These are phyloP conservation scores for Trichoderma harzianum DNA, from an alignment of 2,329 filamentous ascomycete genomes.

Conservation along the genomic window DNA sequence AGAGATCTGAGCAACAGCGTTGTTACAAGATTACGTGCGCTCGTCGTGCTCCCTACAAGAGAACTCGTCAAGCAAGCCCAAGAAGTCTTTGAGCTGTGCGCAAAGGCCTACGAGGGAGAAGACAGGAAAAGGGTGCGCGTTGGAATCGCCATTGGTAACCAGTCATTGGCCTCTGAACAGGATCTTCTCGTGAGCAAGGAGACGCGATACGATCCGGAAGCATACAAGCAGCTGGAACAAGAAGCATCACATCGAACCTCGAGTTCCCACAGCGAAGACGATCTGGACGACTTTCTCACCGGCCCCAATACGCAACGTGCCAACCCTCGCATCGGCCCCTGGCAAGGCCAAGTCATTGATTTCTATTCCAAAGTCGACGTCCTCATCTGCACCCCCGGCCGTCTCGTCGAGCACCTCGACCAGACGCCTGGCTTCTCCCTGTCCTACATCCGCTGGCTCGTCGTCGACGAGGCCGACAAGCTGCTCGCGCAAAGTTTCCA, in stretches of 20 bases:
- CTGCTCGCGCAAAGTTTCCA: conserved; percentile 89
- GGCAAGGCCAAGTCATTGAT: conserved; percentile 53
- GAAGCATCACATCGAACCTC: neutral
- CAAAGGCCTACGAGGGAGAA: conserved; percentile 54
- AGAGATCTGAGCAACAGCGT: conserved; percentile 65
- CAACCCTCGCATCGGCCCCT: conserved; percentile 34
- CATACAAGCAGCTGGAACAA: conserved; percentile 37
- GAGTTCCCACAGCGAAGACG: conserved; percentile 21
- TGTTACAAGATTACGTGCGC: conserved; percentile 66
- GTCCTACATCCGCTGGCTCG: conserved; percentile 76
- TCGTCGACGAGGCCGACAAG: conserved; percentile 93
- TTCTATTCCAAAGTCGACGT: conserved; percentile 77
- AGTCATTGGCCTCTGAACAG: conserved; percentile 66
- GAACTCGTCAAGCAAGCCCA: conserved; percentile 86
- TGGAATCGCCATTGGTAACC: conserved; percentile 78
- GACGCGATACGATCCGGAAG: conserved; percentile 61
- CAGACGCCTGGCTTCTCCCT: conserved; percentile 79
- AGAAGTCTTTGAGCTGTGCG: conserved; percentile 72
- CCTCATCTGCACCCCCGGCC: conserved; percentile 85
- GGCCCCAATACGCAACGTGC: conserved; percentile 21
- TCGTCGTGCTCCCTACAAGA: conserved; percentile 87
- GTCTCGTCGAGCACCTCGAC: conserved; percentile 85
- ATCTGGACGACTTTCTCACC: conserved; percentile 20
- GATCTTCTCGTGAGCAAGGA: conserved; percentile 44
- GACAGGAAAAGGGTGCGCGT: conserved; percentile 68